Evolutionary conservation across 2,329 filamentous ascomycete genomes (phyloP).

Genomic region (Fusarium palustre): DNA sequence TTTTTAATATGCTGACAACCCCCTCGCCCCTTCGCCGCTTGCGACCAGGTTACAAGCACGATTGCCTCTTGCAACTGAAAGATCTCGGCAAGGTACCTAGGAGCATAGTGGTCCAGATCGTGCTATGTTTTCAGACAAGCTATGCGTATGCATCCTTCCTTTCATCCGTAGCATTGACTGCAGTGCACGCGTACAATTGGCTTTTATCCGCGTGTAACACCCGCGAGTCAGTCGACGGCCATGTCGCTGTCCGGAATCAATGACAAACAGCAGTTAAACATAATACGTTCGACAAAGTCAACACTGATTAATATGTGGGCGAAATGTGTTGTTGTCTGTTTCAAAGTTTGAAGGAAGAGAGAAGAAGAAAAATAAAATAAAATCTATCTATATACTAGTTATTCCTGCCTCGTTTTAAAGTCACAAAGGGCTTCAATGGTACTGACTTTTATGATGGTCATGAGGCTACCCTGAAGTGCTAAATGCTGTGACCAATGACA

Average conservation of each 20-base stretch:
- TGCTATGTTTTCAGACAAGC: slow-evolving; percentile 1
- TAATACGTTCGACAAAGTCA: not conserved
- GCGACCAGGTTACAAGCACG: slow-evolving; percentile 26
- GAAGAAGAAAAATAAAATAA: too few species aligned
- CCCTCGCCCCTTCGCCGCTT: slow-evolving; percentile 19
- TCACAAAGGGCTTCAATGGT: too few species aligned
- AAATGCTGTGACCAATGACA: slow-evolving; percentile 3
- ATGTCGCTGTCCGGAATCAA: not conserved
- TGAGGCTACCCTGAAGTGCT: slow-evolving; percentile 8
- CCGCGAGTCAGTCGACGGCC: slow-evolving; percentile 5
- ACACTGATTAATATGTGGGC: not conserved
- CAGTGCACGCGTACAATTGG: not conserved
- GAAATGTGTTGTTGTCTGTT: not conserved
- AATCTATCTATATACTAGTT: too few species aligned
- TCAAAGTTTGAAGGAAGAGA: too few species aligned
- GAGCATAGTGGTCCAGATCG: not conserved
- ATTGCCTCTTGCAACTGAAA: slow-evolving; percentile 1
- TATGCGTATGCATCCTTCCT: slow-evolving; percentile 8
- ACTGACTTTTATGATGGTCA: not conserved
- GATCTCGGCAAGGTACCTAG: slow-evolving; percentile 9
- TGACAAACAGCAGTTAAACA: not conserved
- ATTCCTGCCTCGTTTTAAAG: not conserved
- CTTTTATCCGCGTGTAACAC: not conserved
- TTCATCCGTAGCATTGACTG: not conserved
- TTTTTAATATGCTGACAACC: not conserved